These are phyloP conservation scores for Pythium rishiriense DNA, from an alignment of 352 stramenopile genomes.

Conservation along the genomic window DNA sequence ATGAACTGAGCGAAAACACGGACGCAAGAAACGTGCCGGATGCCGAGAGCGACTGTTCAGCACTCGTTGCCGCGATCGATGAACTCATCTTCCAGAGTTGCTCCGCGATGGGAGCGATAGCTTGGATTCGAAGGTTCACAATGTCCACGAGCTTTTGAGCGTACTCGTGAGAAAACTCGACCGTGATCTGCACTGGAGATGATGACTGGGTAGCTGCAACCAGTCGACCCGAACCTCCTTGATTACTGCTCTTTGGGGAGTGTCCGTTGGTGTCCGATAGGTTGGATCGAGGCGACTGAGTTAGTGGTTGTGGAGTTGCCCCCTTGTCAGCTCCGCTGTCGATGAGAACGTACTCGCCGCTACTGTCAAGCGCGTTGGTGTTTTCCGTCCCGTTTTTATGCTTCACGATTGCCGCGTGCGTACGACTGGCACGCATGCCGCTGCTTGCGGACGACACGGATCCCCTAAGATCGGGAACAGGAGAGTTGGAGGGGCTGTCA, in stretches of 20 bases:
- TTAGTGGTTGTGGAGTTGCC: background rate
- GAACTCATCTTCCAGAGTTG: conserved; percentile 57
- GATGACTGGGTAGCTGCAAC: background rate
- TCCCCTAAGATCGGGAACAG: background rate
- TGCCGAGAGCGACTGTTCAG: conserved; percentile 25
- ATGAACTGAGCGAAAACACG: conserved; percentile 59
- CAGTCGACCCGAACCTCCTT: background rate
- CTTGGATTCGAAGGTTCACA: conserved; percentile 56
- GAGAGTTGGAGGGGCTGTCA: conserved; percentile 36
- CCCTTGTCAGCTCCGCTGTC: conserved; percentile 44
- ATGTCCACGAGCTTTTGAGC: conserved; percentile 70
- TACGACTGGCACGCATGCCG: conserved; percentile 8
- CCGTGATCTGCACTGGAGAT: conserved; percentile 16
- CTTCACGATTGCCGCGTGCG: conserved; percentile 13
- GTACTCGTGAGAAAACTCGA: conserved; percentile 42
- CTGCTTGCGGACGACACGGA: background rate
- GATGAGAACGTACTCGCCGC: conserved; percentile 67
- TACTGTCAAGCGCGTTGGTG: conserved; percentile 46
- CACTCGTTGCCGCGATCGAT: conserved; percentile 7
- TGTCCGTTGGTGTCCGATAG: background rate
- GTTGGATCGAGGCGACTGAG: conserved; percentile 4
- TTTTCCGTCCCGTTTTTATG: conserved; percentile 12
- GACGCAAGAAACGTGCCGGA: conserved; percentile 50
- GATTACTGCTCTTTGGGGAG: background rate
- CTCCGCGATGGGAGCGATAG: conserved; percentile 63